Conservation (phyloP, 768 basidiomycete genomes). For the Myochromella boudieri region DNA sequence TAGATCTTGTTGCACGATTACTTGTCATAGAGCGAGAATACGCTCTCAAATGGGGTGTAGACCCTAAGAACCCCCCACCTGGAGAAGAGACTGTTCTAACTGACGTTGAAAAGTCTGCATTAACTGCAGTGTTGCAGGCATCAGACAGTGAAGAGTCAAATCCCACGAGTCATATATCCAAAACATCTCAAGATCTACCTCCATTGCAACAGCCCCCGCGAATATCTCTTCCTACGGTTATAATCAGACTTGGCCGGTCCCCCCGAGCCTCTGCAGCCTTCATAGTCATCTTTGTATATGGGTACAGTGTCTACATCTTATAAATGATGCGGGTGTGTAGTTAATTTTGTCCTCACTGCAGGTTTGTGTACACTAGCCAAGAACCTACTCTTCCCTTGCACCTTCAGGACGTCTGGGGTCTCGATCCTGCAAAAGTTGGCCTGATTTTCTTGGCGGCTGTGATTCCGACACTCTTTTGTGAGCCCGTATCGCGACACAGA, state of each 20-base stretch:
- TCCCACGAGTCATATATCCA: no score
- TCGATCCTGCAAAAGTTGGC: slow-evolving; percentile 53
- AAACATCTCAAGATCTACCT: no score
- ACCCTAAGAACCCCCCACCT: slow-evolving; percentile 28
- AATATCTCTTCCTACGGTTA: slow-evolving; percentile 40
- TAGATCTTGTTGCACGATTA: slow-evolving; percentile 56
- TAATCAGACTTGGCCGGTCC: slow-evolving; percentile 41
- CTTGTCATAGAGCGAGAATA: slow-evolving; percentile 56
- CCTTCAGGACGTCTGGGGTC: slow-evolving; percentile 47
- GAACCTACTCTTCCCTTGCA: slow-evolving; percentile 62
- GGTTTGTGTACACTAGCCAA: slow-evolving; percentile 46
- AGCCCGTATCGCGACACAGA: slow-evolving; percentile 19
- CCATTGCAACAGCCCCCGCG: slow-evolving; percentile 8
- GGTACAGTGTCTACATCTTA: slow-evolving; percentile 35
- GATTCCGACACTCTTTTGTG: slow-evolving; percentile 65
- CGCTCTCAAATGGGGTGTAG: slow-evolving; percentile 46
- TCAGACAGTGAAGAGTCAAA: no score
- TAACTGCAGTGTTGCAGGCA: no score
- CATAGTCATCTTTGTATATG: slow-evolving; percentile 48
- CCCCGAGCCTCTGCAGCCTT: slow-evolving; percentile 49
- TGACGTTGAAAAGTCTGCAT: no score
- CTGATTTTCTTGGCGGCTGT: slow-evolving; percentile 67
- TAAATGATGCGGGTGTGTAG: background rate
- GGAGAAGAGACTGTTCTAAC: background rate
- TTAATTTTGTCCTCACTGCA: slow-evolving; percentile 20